A percentile compares a stretch with the other conserved stretches of the same genome.
These are phyloP conservation scores for Acorus gramineus DNA, from an alignment of 106 monocot species.

Conservation along the genomic window DNA sequence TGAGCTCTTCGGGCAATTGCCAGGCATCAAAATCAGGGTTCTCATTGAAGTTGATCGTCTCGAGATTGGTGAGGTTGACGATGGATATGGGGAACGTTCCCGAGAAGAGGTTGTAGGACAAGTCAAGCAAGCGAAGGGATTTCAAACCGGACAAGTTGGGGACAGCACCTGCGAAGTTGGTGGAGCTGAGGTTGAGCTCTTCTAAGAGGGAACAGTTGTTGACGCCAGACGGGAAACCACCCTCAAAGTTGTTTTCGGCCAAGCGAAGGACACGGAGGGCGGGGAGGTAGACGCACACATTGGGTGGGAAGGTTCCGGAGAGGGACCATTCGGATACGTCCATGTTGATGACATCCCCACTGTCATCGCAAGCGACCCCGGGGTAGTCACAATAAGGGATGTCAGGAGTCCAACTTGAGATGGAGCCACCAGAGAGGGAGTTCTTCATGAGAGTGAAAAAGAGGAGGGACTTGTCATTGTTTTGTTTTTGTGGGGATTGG, in stretches of 20 bases:
- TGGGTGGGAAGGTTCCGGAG: conserved; percentile 44
- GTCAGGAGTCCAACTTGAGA: conserved; percentile 37
- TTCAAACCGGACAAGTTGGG: conserved; percentile 59
- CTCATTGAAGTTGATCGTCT: conserved; percentile 64
- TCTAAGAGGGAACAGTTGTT: conserved; percentile 60
- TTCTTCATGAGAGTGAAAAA: conserved; percentile 62
- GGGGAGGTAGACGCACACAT: conserved; percentile 52
- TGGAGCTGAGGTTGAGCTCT: conserved; percentile 53
- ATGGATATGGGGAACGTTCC: conserved; percentile 68
- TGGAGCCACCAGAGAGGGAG: conserved; percentile 40
- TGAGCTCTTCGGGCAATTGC: conserved; percentile 48
- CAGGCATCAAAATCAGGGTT: conserved; percentile 65
- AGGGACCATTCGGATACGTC: conserved; percentile 62
- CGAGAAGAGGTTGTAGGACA: conserved; percentile 67
- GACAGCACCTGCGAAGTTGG: conserved; percentile 41
- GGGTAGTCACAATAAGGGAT: conserved; percentile 40
- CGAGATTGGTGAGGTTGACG: conserved; percentile 56
- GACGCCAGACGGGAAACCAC: conserved; percentile 44
- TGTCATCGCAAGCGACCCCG: conserved; percentile 53
- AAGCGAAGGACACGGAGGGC: conserved; percentile 47
- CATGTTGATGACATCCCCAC: conserved; percentile 28
- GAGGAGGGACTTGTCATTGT: conserved; percentile 16
- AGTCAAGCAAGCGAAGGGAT: conserved; percentile 48
- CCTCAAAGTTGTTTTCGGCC: conserved; percentile 33
- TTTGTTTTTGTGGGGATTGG: conserved; percentile 3